Conservation (phyloP, 129 eudicot species). For the Pseudognaphalium luteoalbum region DNA sequence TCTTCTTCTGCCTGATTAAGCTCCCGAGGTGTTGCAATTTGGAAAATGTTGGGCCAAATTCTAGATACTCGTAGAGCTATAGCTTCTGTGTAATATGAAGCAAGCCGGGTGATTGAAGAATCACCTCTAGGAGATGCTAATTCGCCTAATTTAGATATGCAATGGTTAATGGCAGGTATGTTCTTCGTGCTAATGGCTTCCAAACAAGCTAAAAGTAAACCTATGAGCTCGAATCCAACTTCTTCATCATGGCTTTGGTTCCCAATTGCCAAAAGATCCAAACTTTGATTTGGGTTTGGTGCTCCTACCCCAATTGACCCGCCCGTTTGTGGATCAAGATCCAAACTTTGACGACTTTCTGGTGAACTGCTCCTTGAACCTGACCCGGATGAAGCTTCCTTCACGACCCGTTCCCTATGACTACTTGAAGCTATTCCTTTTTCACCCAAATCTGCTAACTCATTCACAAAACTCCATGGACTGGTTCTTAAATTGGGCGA, state of each 20-base stretch:
- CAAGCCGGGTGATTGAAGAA: conserved; percentile 58
- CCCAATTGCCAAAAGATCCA: conserved; percentile 37
- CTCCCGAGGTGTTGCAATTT: conserved; percentile 55
- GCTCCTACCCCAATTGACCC: conserved; percentile 56
- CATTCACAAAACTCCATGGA: conserved; percentile 67
- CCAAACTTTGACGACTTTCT: conserved; percentile 59
- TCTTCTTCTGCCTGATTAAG: conserved; percentile 65
- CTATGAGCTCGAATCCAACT: conserved; percentile 71
- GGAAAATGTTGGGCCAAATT: conserved; percentile 78
- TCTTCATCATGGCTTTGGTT: conserved; percentile 45
- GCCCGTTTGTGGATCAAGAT: conserved; percentile 43
- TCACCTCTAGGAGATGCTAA: conserved; percentile 82
- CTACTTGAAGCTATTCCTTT: conserved; percentile 49
- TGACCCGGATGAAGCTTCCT: conserved; percentile 57
- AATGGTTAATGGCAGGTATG: conserved; percentile 53
- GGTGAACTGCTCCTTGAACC: conserved; percentile 58
- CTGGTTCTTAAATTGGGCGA: conserved; percentile 45
- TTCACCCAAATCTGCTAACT: conserved; percentile 54
- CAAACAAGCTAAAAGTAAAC: conserved; percentile 67
- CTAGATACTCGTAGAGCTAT: conserved; percentile 64
- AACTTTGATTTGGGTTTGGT: conserved; percentile 45
- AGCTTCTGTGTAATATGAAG: conserved; percentile 89
- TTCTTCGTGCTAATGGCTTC: conserved; percentile 71
- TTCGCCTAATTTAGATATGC: conserved; percentile 65
- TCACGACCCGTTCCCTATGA: conserved; percentile 36